phyloP scores from a whole-genome alignment of 768 basidiomycete species.

The Lactarius tabidus region DNA sequence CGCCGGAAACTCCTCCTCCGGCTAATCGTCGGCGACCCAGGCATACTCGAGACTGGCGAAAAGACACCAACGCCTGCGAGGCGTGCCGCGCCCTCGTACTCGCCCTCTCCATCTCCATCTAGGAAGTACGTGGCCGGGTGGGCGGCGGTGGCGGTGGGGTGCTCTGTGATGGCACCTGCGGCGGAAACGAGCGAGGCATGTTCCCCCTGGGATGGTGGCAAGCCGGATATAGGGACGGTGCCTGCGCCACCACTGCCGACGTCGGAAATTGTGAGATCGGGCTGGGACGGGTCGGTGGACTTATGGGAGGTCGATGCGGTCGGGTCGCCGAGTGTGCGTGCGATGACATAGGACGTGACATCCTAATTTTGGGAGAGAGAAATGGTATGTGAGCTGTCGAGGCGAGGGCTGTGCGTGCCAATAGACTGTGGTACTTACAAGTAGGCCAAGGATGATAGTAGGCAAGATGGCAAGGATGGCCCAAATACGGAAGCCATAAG shows the following conservation, averaged over 20 bases:
- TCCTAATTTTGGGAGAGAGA: constrained; percentile 45
- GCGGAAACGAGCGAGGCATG: neutral
- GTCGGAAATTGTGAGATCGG: neutral
- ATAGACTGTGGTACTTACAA: constrained; percentile 44
- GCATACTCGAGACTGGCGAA: constrained; percentile 63
- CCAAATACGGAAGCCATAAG: constrained; percentile 60
- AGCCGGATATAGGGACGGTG: neutral
- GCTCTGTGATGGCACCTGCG: neutral
- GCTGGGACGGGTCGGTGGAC: neutral
- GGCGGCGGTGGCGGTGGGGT: too few species aligned
- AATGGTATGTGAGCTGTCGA: neutral
- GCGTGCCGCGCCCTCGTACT: constrained; percentile 20
- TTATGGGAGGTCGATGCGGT: constrained; percentile 70
- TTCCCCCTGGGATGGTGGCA: neutral
- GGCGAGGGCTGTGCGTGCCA: neutral
- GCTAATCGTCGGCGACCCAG: constrained; percentile 56
- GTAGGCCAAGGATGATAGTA: constrained; percentile 56
- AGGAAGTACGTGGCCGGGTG: too few species aligned
- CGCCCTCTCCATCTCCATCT: neutral
- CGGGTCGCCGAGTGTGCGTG: constrained; percentile 71
- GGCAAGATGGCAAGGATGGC: constrained; percentile 48
- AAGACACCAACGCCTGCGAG: constrained; percentile 70
- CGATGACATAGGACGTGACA: constrained; percentile 76
- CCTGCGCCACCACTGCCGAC: neutral
- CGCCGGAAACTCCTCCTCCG: constrained; percentile 1